Base-by-base conservation (phyloP, 208 protist species). In the Acanthamoeba sp. region DNA sequence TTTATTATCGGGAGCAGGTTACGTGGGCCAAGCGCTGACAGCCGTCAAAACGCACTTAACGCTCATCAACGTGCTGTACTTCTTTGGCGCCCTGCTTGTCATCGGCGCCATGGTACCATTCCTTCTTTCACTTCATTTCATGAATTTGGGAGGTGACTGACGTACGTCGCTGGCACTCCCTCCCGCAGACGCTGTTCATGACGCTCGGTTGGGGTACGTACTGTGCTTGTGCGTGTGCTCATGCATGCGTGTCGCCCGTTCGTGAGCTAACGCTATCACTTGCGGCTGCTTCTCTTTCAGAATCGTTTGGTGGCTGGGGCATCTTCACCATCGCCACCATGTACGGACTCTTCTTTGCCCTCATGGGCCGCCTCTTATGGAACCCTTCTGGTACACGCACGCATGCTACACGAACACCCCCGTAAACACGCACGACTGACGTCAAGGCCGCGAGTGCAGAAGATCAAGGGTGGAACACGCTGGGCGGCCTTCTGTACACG, bases 21-120 rank as follows among this genome's bases (percentile, higher is more conserved):
- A 40, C 1, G 66, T 76, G 36, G 32, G 66, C 29, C 32, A 76
- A 24, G 29, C 36, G 66, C 66, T 76, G 32, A 20, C 10, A 29
- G 66, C 66, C 1, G 66, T 76, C 27, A 76, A 40, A 3, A 40
- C 66, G 66, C 66, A 20, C 66, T 38, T 76, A 14, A 76, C 66
- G 29, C 66, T 76, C 66, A 76, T 76, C 66, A 76, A 76, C 66
- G 66, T 76, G 66, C 66, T 76, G 1, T 76, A 76, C 66, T 76
- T 76, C 66, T 76, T 76, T 34, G 66, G 66, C 66, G 24, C 32
- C 29, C n/a, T 76, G 32, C 66, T 76, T 29, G 66, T 76, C 66
- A 76, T 76, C 66, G 22, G 29, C 36, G 66, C 66, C 66, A 76
- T 76, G 66, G 66, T 76, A 76, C 66, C 29, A 7, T 42, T 22